Evolutionary conservation across 116 monocot genomes (phyloP).

Genomic region (Phalaenopsis hybrid): DNA sequence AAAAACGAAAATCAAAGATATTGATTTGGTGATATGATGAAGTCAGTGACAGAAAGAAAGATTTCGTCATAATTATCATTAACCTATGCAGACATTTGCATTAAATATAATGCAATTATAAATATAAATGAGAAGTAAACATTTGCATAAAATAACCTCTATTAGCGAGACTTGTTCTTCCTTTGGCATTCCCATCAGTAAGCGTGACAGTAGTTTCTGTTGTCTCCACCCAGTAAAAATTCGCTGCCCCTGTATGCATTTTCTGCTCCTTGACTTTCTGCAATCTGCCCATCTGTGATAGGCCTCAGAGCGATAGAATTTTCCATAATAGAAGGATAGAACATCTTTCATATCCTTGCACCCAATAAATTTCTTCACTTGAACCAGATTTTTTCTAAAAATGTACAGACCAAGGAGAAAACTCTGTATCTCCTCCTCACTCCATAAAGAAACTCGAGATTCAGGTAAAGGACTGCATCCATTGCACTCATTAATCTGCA

Average conservation of each 20-base stretch:
- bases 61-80: neutral
- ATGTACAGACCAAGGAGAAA: conserved; percentile 92
- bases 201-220: conserved; percentile 53
- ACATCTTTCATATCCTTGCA: conserved; percentile 59
- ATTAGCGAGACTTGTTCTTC: conserved; percentile 38
- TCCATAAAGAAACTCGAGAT: conserved; percentile 33
- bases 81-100: neutral
- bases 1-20: neutral
- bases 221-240: conserved; percentile 88
- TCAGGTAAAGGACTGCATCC: conserved; percentile 39
- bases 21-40: neutral
- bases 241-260: conserved; percentile 57
- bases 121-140: neutral
- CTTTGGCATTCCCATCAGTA: neutral
- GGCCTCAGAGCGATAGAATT: conserved; percentile 64
- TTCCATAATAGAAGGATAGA: conserved; percentile 83
- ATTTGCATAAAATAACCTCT: conserved; percentile 34
- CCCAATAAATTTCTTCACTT: conserved; percentile 41
- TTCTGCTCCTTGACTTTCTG: conserved; percentile 59
- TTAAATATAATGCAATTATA: neutral
- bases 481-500: neutral
- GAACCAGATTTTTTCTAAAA: conserved; percentile 76
- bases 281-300: conserved; percentile 70
- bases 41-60: neutral
- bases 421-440: conserved; percentile 33